Evolutionary conservation across 371 early-diverging fungal species (phyloP), one percentile per base, ranked within the genome.

Genomic region (Mucor velutinosus): DNA sequence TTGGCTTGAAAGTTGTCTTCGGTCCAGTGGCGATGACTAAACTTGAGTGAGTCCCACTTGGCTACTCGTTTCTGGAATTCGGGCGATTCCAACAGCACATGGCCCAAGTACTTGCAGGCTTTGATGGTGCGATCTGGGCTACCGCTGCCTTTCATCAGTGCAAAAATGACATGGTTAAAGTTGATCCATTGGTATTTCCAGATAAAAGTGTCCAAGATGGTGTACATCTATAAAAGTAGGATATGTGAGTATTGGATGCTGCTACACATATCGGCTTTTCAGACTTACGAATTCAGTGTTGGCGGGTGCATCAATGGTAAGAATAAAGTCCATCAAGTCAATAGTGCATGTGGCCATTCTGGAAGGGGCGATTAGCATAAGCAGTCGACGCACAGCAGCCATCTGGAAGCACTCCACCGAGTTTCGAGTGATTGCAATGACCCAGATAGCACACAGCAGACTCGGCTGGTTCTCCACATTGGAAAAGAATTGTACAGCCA

Each of bases 121-220:
- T 70, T 71, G 55, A 80, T 68, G 45, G 75, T 68, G 51, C 88
- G 67, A 53, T 80, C 82, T 2, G 79, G 59, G 1, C 81, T 80
- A 14, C 86, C 84, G 58, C 88, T 86, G 7, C 92, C 92, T 32
- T 90, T 86, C 47, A 82, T 76, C 60, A 93, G 71, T 1, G 92
- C 92, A 74, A 88, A 88, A 3, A 92, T 71, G 6, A 89, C 85
- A 69, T 93, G 92, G 61, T 92, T 91, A 65, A 92, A 88, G 60
- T 82, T 83, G 33, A 93, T 66, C 69, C 92, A 79, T 56, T 89
- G 91, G 62, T 87, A 80, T 55, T 83, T 87, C 90, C 92, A 93
- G 19, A 92, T 88, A 37, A 93, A 82, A 4, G 86, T 82, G 39
- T 91, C 90, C 60, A 93, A 74, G 73, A 84, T 45, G 61, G 70